These are phyloP conservation scores for Apophysomyces trapeziformis DNA, from an alignment of 371 early-diverging fungal genomes.

Conservation along the genomic window DNA sequence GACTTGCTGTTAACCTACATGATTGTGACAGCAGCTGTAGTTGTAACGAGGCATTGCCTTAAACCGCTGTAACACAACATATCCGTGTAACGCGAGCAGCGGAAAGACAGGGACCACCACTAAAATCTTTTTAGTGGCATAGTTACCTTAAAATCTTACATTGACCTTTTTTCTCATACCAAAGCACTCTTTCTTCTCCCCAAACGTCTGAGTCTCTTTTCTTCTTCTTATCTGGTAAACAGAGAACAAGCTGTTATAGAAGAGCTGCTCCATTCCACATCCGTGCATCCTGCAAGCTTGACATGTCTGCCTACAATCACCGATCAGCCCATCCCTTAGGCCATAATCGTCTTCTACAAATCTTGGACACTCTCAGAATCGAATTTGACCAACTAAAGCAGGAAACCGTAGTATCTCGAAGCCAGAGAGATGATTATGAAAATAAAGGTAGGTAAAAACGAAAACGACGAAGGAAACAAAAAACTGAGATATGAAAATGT, in stretches of 20 bases:
- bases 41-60: no score
- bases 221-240: background rate
- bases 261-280: background rate
- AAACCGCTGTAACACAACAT: no score
- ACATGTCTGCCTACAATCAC: constrained; percentile 68
- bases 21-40: no score
- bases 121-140: no score
- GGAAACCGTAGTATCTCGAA: constrained; percentile 69
- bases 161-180: no score
- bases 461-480: no score
- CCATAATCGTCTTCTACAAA: constrained; percentile 68
- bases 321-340: constrained; percentile 70
- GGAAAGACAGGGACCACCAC: constrained; percentile 1
- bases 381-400: constrained; percentile 80
- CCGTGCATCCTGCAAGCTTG: background rate
- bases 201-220: background rate
- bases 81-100: no score
- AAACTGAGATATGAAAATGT: background rate
- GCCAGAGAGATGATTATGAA: constrained; percentile 85
- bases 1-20: no score
- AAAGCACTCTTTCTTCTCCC: background rate
- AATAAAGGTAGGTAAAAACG: constrained; percentile 67
- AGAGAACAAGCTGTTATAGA: background rate
- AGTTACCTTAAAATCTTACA: no score
- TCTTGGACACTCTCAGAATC: constrained; percentile 76